Evolutionary conservation across 1,139 yeast species (phyloP).

Genomic region (Kluyveromyces marxianus): DNA sequence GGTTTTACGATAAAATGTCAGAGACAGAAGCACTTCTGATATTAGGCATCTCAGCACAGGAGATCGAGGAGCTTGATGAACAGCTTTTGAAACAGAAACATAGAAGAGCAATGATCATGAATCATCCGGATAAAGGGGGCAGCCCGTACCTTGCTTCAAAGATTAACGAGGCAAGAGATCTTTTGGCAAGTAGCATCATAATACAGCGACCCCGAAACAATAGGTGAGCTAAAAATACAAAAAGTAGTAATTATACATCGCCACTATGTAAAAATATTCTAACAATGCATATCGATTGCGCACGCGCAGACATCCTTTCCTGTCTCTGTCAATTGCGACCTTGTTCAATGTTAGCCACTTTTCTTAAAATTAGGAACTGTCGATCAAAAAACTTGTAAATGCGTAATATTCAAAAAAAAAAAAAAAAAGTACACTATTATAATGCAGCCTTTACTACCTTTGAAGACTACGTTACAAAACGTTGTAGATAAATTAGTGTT

Average conservation of each 20-base stretch:
- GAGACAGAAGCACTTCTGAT: constrained; percentile 86
- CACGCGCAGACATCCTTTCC: no score
- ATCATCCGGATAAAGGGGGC: constrained; percentile 98
- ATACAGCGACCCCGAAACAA: background rate
- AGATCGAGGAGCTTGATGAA: constrained; percentile 58
- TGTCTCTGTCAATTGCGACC: no score
- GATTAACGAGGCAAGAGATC: constrained; percentile 72
- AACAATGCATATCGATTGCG: no score
- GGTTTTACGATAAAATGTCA: constrained; percentile 78
- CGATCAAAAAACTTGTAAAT: no score
- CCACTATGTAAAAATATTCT: background rate
- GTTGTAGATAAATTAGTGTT: no score
- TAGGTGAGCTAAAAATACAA: background rate
- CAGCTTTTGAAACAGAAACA: constrained; percentile 79
- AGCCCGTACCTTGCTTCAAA: constrained; percentile 93
- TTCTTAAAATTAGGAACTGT: no score
- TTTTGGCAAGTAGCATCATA: constrained; percentile 17
- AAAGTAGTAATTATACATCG: background rate
- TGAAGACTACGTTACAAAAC: no score
- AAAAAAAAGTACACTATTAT: no score
- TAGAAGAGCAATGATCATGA: constrained; percentile 78
- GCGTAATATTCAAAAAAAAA: no score
- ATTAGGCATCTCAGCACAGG: constrained; percentile 33
- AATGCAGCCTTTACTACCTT: no score
- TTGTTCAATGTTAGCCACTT: no score